Percentiles rank a stretch among this genome's conserved stretches.
Conservation (phyloP, 2,329 filamentous ascomycete genomes). For the Fonsecaea multimorphosa region DNA sequence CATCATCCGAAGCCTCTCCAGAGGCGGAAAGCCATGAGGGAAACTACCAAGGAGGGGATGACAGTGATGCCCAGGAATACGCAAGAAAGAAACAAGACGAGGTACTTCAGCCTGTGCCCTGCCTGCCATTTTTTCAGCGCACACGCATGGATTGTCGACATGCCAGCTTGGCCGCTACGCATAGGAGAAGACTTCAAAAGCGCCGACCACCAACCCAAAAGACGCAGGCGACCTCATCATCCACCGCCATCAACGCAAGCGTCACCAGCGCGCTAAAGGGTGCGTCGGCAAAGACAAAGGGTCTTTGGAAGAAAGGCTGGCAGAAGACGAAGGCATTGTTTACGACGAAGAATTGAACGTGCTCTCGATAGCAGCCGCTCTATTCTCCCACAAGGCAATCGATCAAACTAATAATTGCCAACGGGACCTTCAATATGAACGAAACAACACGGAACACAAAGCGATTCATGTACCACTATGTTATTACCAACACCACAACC, state of each 20-base stretch:
- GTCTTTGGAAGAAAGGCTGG: slow-evolving; percentile 13
- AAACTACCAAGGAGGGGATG: neutral
- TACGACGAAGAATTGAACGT: neutral
- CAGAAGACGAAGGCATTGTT: slow-evolving; percentile 12
- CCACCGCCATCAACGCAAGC: neutral
- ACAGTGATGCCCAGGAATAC: neutral
- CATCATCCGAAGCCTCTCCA: neutral
- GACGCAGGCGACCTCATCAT: neutral
- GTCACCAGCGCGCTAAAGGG: neutral
- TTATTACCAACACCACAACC: neutral
- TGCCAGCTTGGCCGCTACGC: neutral
- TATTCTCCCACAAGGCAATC: too few relatives aligned
- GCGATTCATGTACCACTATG: slow-evolving; percentile 9
- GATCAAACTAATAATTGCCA: too few relatives aligned
- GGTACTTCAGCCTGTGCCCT: neutral
- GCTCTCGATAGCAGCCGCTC: too few relatives aligned
- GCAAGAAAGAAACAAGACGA: neutral
- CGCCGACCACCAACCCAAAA: neutral
- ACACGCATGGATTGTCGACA: slow-evolving; percentile 4
- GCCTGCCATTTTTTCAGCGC: neutral
- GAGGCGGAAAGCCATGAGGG: neutral
- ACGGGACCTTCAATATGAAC: too few relatives aligned
- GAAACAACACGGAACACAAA: too few relatives aligned
- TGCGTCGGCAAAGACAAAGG: slow-evolving; percentile 15
- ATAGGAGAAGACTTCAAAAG: neutral